phyloP scores from a whole-genome alignment of 2,329 filamentous ascomycete genomes.

The Calonectria leucothoes region DNA sequence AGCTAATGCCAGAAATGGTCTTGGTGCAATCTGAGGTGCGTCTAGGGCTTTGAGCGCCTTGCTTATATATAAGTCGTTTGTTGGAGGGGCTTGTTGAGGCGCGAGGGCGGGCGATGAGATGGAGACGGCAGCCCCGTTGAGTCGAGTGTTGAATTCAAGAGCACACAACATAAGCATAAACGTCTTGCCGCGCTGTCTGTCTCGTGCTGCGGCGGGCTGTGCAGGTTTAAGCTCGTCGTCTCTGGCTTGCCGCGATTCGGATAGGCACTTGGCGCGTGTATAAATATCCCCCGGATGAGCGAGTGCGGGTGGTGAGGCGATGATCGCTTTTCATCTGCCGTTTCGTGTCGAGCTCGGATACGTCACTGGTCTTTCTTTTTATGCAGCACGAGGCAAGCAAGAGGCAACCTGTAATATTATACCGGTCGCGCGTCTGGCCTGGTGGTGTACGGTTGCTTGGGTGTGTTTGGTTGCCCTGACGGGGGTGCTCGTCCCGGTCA shows the following conservation, averaged over 20 bases:
- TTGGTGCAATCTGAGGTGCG: slow-evolving; percentile 7
- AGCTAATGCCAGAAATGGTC: slow-evolving; percentile 12
- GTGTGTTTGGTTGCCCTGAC: slow-evolving; percentile 38
- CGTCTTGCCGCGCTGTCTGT: slow-evolving; percentile 2
- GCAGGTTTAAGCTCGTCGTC: slow-evolving; percentile 4
- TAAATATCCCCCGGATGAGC: neutral
- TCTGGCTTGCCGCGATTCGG: neutral
- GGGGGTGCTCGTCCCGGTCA: slow-evolving; percentile 39
- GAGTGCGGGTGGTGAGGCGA: slow-evolving; percentile 14
- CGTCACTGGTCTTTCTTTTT: slow-evolving; percentile 32
- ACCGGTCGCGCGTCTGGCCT: slow-evolving; percentile 33
- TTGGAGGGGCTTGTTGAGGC: slow-evolving; percentile 18
- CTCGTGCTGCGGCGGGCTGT: slow-evolving; percentile 22
- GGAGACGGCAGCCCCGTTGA: slow-evolving; percentile 1
- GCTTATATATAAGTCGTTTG: slow-evolving; percentile 21
- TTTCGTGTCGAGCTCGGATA: slow-evolving; percentile 33
- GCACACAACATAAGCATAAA: neutral
- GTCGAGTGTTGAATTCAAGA: slow-evolving; percentile 1
- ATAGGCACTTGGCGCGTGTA: slow-evolving; percentile 33
- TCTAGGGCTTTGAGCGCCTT: slow-evolving; percentile 19
- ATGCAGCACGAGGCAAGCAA: slow-evolving; percentile 36
- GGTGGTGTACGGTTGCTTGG: slow-evolving; percentile 35
- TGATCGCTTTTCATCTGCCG: slow-evolving; percentile 28
- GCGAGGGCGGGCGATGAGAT: slow-evolving; percentile 5
- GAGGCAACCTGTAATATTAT: slow-evolving; percentile 36